Evolutionary conservation across 768 basidiomycete genomes (phyloP), one percentile per base, ranked within the genome.

Genomic region (Hebeloma cylindrosporum): DNA sequence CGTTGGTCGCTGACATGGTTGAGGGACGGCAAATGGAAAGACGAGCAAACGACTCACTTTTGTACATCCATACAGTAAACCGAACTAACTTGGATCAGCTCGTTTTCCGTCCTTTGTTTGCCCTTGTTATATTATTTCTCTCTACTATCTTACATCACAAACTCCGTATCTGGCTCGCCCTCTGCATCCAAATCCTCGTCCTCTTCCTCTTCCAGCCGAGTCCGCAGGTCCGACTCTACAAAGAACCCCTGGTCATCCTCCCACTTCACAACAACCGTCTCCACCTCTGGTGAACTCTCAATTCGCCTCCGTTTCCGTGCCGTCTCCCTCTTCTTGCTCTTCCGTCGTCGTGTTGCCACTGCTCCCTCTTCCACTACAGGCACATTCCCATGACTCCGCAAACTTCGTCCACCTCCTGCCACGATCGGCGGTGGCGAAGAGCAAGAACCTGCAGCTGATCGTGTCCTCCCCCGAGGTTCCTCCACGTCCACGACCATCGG

Each of bases 1-100:
- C 65, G 67, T 49, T 73, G 65, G 61, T 82, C 80, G 65, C 80
- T 82, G 62, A 48, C 47, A 57, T 48, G 51, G 57, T 57, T 56
- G 58, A 54, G 10, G 33, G n/a, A 31, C 8, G 23, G 40, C 32
- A 32, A 40, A 18, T 33, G 35, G 34, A 32, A 28, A 31, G 23
- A 41, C 33, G 41, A 41, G 36, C 41, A 17, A 17, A 18, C 27
- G 25, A 71, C 70, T 60, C 59, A 72, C 70, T 70, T 71, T 64
- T 57, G 60, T 45, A 60, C 59, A 58, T 62, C 68, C 71, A 73
- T 71, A 47, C 60, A 54, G 47, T 62, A 60, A 35, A 44, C 23
- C 45, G 25, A 42, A 25, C 35, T 28, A 25, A 37, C 44, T 47
- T 46, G 48, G 53, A 44, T 53, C 45, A 45, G 40, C 37, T 56